These are phyloP conservation scores for Neurospora tetraspora DNA, from an alignment of 495 filamentous ascomycete species.

Conservation along the genomic window DNA sequence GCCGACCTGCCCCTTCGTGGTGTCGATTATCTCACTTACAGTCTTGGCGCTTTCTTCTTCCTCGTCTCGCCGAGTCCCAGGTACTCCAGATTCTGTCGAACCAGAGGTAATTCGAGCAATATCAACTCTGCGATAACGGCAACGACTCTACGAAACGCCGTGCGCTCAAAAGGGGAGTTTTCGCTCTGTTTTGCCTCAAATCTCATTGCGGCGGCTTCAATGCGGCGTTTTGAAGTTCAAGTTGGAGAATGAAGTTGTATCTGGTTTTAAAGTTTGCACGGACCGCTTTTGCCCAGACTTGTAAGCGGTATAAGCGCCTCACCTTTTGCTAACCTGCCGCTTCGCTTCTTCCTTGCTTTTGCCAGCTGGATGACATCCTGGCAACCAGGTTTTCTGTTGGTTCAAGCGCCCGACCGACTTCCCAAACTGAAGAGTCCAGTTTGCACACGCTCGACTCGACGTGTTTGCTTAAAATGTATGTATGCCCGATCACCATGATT, in stretches of 20 bases:
- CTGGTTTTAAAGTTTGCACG: not conserved
- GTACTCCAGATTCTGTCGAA: not conserved
- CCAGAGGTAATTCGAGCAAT: not conserved
- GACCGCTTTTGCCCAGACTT: not conserved
- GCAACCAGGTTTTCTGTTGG: not conserved
- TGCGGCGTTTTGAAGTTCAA: not conserved
- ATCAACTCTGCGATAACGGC: not conserved
- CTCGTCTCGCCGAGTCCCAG: not conserved
- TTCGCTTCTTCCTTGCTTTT: not conserved
- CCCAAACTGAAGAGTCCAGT: not conserved
- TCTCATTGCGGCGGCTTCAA: not conserved
- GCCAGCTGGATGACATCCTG: not conserved
- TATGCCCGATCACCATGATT: not conserved
- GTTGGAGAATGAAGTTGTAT: not conserved
- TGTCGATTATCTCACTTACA: not conserved
- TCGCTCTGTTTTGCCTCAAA: not conserved
- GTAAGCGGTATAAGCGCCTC: not conserved
- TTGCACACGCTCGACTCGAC: not conserved
- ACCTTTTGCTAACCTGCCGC: not conserved
- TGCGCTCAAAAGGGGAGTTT: not conserved
- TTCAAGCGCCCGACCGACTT: not conserved
- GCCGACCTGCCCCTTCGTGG: not conserved
- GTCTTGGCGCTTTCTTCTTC: not conserved
- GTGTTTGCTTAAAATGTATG: not conserved
- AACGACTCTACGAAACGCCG: not conserved